phyloP scores from a whole-genome alignment of 148 eudicot genomes.

The Cornus kousa region DNA sequence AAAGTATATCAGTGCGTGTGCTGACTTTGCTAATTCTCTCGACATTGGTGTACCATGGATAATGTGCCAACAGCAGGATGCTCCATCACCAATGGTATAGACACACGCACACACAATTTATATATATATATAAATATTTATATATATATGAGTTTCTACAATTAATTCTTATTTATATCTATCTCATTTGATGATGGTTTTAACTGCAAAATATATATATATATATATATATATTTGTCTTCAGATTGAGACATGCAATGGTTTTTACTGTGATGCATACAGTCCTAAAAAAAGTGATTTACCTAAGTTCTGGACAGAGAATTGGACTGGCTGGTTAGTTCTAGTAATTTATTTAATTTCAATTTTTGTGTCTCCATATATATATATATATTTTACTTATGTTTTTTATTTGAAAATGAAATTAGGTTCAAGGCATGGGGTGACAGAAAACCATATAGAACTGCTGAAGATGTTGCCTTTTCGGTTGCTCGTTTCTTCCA shows the following conservation, averaged over 20 bases:
- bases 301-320: neutral
- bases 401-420: too few relatives aligned
- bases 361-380: too few relatives aligned
- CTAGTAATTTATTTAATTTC: neutral
- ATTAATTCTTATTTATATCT: too few relatives aligned
- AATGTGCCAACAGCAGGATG: neutral
- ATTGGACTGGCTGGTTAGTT: neutral
- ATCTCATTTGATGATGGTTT: neutral
- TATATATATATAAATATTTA: too few relatives aligned
- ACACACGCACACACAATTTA: too few relatives aligned
- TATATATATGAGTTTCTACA: too few relatives aligned
- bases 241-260: neutral
- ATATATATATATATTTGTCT: neutral
- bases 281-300: neutral
- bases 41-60: neutral
- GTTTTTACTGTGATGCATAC: neutral
- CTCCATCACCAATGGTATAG: neutral
- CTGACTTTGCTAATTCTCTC: neutral
- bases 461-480: conserved; percentile 15
- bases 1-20: neutral
- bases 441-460: neutral
- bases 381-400: too few relatives aligned
- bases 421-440: conserved; percentile 15
- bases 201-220: too few relatives aligned
- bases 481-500: conserved; percentile 19